Percentiles rank a stretch among this genome's conserved stretches.
These are phyloP conservation scores for Aspergillus amoenus DNA, from an alignment of 2,329 filamentous ascomycete genomes.

Conservation along the genomic window DNA sequence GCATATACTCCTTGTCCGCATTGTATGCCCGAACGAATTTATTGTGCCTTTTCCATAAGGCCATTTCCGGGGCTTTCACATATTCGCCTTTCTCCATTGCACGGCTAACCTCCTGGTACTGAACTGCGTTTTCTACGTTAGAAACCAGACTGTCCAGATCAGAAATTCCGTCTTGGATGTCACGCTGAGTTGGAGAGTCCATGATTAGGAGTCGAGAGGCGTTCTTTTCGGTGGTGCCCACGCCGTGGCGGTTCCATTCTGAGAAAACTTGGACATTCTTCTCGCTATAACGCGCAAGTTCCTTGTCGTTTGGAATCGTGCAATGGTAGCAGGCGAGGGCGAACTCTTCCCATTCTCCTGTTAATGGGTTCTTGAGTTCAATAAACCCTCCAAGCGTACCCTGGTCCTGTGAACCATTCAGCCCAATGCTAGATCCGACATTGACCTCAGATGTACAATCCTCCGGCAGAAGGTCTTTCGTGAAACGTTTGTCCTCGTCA, in stretches of 20 bases:
- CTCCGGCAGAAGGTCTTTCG: neutral
- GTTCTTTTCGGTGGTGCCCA: neutral
- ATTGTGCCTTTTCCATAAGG: neutral
- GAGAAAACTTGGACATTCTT: neutral
- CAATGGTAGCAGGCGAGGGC: neutral
- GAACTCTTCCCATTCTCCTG: neutral
- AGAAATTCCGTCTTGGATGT: neutral
- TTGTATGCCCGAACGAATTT: neutral
- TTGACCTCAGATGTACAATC: neutral
- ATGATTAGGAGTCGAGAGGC: neutral
- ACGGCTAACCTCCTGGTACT: neutral
- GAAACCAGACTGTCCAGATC: neutral
- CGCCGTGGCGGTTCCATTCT: neutral
- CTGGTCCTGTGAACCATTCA: neutral
- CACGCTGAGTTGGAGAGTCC: neutral
- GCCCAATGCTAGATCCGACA: neutral
- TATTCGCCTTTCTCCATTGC: neutral
- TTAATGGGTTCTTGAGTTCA: neutral
- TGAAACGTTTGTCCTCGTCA: no score
- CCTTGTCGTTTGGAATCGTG: neutral
- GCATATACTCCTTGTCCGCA: neutral
- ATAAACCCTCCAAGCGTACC: neutral
- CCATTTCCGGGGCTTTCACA: neutral
- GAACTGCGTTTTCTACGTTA: neutral
- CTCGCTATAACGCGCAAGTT: neutral